Evolutionary conservation across 2,329 filamentous ascomycete genomes (phyloP), one percentile per base, ranked within the genome.

Genomic region (Neospermospora avenae): DNA sequence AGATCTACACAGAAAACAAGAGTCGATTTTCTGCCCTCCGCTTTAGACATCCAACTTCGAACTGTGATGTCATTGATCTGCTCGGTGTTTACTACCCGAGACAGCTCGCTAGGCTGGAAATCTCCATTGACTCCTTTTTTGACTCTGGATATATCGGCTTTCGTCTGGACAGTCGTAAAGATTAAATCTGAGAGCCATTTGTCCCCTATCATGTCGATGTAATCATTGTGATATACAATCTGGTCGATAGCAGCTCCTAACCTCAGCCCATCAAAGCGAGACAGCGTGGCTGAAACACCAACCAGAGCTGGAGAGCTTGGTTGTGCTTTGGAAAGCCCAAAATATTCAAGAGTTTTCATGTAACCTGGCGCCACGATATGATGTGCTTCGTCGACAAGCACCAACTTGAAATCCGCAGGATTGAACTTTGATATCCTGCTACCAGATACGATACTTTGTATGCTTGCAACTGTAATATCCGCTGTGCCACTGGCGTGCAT

Each of bases 341-440:
- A 96, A 73, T 98, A 85, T n/a, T 82, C 78, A 51, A 99, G 78
- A 0, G 86, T 82, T 44, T 83, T 81, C 63, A 96, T 80, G 70
- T 98, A 98, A 7, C 86, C 85, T 1, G 84, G 81, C 0, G 95
- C 90, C 46, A 97, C 93, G 56, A 98, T 96, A 74, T 99, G 95
- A 73, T 99, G 95, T 4, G 93, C 95, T 75, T 99, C 95, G 66
- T 99, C 95, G 3, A 99, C 93, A 2, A 99, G 81, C 0, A 99
- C 78, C 0, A 99, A 84, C 75, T 99, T 99, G 79, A 93, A 98
- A 7, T 78, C 79, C 0, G 74, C 74, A 0, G 92, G 89, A 66
- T 96, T 84, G 69, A 93, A 98, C 71, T 96, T 97, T 37, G 74
- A 71, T n/a, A 98, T 81, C 1, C 95, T 84, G 55, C 87, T 84